Conservation (phyloP, 345 rosid species). For the Eutrema heterophyllum region DNA sequence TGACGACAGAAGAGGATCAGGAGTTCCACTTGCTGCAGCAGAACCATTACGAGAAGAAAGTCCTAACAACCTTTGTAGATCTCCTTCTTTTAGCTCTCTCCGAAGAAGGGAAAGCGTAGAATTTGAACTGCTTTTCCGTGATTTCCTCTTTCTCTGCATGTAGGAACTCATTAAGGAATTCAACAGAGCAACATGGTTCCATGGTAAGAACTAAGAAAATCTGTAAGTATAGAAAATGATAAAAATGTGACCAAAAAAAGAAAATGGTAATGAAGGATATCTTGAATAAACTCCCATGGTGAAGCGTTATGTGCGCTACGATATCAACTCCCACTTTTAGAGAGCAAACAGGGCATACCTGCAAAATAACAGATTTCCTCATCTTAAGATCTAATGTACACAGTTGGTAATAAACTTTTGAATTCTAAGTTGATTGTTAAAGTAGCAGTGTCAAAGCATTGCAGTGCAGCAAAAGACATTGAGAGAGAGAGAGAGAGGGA, state of each 20-base stretch:
- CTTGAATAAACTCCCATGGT: conserved; percentile 85
- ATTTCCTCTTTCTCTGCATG: conserved; percentile 90
- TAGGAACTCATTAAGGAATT: conserved; percentile 61
- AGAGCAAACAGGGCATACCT: conserved; percentile 94
- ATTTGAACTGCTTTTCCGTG: conserved; percentile 65
- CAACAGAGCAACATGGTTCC: conserved; percentile 8
- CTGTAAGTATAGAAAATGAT: not conserved
- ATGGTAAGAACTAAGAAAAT: not conserved
- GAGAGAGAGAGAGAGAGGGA: not conserved
- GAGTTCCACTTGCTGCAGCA: conserved; percentile 50
- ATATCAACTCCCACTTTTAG: conserved; percentile 86
- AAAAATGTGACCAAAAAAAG: not conserved
- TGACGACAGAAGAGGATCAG: conserved; percentile 87
- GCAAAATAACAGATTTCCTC: conserved; percentile 7
- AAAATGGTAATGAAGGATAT: conserved; percentile 50
- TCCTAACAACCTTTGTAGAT: conserved; percentile 75
- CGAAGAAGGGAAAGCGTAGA: conserved; percentile 75
- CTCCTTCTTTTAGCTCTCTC: conserved; percentile 87
- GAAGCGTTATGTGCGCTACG: conserved; percentile 89
- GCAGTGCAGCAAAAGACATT: not conserved
- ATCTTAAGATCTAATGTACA: not conserved
- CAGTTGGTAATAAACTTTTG: not conserved
- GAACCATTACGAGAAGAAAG: conserved; percentile 58
- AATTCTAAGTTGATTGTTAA: not conserved
- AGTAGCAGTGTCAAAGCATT: not conserved